Base-by-base conservation (phyloP, 2,329 filamentous ascomycete genomes). In the Trichocomaceae sp. region DNA sequence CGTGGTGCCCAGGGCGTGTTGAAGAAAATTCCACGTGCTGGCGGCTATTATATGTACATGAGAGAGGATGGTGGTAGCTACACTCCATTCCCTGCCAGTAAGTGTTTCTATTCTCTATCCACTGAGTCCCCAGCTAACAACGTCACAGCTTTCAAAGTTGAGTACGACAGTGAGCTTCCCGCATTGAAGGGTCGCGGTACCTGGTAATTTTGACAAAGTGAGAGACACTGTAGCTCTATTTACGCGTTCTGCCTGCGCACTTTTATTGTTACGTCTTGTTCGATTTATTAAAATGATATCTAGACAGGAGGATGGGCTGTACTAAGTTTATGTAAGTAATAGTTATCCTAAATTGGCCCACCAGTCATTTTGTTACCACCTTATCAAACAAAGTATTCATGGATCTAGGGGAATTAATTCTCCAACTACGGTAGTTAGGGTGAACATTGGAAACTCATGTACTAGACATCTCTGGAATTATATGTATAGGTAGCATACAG, bases 1-100 rank as follows among this genome's bases (percentile, higher is more conserved):
- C 73, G 80, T 0, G 87, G 87, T 0, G 71, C 79, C 0, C 83
- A 86, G 69, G 87, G 87, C 0, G 72, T 83, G 64, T 67, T 90
- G 59, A 87, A 88, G 76, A 85, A 82, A 73, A 75, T 88, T 1
- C 70, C 75, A 0, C 75, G 76, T 8, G 72, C 76, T 0, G 81
- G 77, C 0, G 82, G 81, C 0, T 79, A 78, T 66, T 80, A 75
- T 9, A 71, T 80, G 6, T 89, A 87, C 66, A 73, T 88, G 75
- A 79, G 80, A 37, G 81, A 86, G 69, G 83, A 88, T 63, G 83
- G 84, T 74, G 80, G 82, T 15, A 73, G 72, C 19, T 78, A 77
- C 61, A 80, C 75, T 58, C 74, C 78, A 20, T 83, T 78, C 66
- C 76, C 77, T 17, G 72, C 67, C 52, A 71, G 69, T 73, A 63